Evolutionary conservation across 1,284 basidiomycete species (phyloP).

Genomic region (Microbotryomycetes sp.): DNA sequence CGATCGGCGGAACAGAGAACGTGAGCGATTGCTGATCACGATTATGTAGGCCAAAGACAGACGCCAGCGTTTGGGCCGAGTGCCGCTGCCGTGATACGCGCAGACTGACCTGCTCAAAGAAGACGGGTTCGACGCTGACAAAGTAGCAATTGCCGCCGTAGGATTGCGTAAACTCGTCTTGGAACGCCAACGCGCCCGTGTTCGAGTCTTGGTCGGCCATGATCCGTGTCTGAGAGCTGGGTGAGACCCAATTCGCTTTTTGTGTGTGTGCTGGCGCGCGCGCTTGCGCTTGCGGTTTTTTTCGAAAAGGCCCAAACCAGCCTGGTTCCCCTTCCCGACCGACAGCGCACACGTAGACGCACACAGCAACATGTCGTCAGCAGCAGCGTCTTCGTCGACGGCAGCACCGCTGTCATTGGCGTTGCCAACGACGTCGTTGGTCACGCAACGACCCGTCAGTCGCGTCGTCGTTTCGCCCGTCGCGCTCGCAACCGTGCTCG

Average conservation of each 20-base stretch:
- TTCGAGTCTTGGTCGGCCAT: not conserved
- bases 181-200: slow-evolving; percentile 18
- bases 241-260: not conserved
- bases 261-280: not conserved
- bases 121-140: slow-evolving; percentile 28
- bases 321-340: not conserved
- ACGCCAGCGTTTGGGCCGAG: not conserved
- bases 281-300: not conserved
- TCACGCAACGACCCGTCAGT: slow-evolving; percentile 11
- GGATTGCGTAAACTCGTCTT: slow-evolving; percentile 24
- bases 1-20: not conserved
- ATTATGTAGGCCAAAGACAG: not conserved
- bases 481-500: slow-evolving; percentile 89
- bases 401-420: slow-evolving; percentile 14
- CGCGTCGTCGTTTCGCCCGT: slow-evolving; percentile 80
- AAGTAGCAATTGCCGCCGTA: slow-evolving; percentile 26
- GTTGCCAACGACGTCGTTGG: slow-evolving; percentile 12
- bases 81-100: not conserved
- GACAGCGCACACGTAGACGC: not conserved
- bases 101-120: slow-evolving; percentile 20
- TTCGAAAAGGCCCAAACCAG: not conserved
- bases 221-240: not conserved
- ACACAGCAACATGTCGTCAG: not conserved
- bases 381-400: not conserved
- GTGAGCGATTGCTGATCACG: not conserved